Evolutionary conservation across 192 early-diverging fungal genomes (phyloP).

Genomic region (Podila horticola): DNA sequence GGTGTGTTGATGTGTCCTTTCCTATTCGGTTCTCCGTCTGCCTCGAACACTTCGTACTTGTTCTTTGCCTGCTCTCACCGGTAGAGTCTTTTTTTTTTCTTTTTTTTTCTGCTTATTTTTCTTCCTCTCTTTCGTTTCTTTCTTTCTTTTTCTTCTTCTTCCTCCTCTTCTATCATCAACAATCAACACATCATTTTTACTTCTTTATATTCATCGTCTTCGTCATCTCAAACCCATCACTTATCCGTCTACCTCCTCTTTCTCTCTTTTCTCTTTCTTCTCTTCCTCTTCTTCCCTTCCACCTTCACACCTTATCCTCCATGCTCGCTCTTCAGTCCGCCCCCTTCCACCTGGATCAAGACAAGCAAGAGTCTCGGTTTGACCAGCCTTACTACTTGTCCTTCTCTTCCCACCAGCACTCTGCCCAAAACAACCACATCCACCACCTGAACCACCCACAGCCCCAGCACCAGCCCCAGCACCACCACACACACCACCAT

Average conservation of each 20-base stretch:
- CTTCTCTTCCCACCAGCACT: not conserved
- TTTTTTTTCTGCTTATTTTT: conserved; percentile 2
- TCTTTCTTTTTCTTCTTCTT: conserved; percentile 3
- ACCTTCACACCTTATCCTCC: not conserved
- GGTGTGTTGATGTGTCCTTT: no score
- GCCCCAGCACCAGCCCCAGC: not conserved
- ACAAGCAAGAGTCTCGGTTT: conserved; percentile 42
- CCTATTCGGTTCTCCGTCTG: no score
- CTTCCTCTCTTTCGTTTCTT: not conserved
- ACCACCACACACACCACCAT: conserved; percentile 15
- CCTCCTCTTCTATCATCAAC: conserved; percentile 3
- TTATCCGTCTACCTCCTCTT: conserved; percentile 3
- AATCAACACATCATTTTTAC: not conserved
- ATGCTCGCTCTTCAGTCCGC: conserved; percentile 52
- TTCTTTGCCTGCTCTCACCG: no score
- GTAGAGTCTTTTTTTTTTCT: no score
- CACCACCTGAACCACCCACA: not conserved
- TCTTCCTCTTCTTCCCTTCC: not conserved
- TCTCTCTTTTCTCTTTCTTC: not conserved
- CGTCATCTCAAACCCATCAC: conserved; percentile 5
- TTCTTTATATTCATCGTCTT: not conserved
- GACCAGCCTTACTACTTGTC: conserved; percentile 39
- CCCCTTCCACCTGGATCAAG: conserved; percentile 52
- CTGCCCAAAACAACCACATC: not conserved
- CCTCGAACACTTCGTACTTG: no score